These are phyloP conservation scores for Hortaea werneckii DNA, from an alignment of 2,329 filamentous ascomycete genomes.

Conservation along the genomic window DNA sequence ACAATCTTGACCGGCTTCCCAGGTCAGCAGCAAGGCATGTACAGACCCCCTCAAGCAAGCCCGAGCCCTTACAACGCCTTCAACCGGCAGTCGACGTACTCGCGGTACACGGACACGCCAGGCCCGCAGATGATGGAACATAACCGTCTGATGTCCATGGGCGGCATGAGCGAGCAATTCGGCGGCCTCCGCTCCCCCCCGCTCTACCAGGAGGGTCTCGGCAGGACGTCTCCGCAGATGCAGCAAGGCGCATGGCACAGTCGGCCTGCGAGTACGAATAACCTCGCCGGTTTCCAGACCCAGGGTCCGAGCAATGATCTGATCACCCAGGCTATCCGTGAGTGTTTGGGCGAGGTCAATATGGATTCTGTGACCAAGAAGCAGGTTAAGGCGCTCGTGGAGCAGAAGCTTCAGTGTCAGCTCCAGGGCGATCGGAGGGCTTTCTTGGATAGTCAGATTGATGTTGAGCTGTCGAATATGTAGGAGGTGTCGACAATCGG, in stretches of 20 bases:
- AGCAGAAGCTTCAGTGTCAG: slow-evolving; percentile 86
- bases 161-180: slow-evolving; percentile 41
- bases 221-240: neutral
- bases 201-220: slow-evolving; percentile 5
- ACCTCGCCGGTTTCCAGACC: slow-evolving; percentile 48
- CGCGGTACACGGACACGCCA: slow-evolving; percentile 53
- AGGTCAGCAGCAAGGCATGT: slow-evolving; percentile 30
- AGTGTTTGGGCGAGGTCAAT: slow-evolving; percentile 77
- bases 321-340: slow-evolving; percentile 79
- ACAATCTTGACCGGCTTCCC: slow-evolving; percentile 79
- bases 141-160: slow-evolving; percentile 49
- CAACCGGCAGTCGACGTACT: slow-evolving; percentile 58
- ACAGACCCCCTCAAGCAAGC: slow-evolving; percentile 54
- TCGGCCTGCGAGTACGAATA: slow-evolving; percentile 18
- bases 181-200: slow-evolving; percentile 21
- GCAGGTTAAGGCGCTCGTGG: slow-evolving; percentile 73
- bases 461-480: slow-evolving; percentile 89
- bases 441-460: slow-evolving; percentile 89
- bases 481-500: slow-evolving; percentile 26
- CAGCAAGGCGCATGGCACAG: slow-evolving; percentile 18
- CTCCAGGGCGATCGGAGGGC: slow-evolving; percentile 73
- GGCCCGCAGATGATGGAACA: slow-evolving; percentile 31
- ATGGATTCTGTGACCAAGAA: slow-evolving; percentile 98
- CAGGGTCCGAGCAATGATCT: slow-evolving; percentile 65
- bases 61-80: slow-evolving; percentile 60